A percentile compares a stretch with the other conserved stretches of the same genome.
Evolutionary conservation across 2,329 filamentous ascomycete species (phyloP).

Genomic region (Escovopsis sp.): DNA sequence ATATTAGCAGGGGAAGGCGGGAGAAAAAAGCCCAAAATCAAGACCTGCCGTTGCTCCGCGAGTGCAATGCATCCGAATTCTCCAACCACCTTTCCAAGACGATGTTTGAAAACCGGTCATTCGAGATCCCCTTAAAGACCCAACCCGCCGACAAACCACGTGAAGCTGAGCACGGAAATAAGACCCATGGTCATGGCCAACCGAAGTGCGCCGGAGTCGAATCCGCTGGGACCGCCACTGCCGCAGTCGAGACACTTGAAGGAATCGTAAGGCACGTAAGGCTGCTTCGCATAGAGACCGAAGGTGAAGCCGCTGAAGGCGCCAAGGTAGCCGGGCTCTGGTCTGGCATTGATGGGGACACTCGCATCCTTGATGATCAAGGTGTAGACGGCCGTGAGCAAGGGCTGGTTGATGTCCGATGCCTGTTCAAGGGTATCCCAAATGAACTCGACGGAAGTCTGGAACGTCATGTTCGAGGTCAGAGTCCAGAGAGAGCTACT

Average conservation of each 20-base stretch:
- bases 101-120: too few species aligned
- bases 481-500: conserved; percentile 42
- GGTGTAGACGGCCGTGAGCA: conserved; percentile 42
- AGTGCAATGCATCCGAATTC: too few species aligned
- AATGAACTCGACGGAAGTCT: conserved; percentile 32
- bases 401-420: conserved; percentile 27
- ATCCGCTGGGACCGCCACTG: conserved; percentile 32
- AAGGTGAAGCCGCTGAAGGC: conserved; percentile 35
- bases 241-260: conserved; percentile 46
- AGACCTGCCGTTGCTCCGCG: too few species aligned
- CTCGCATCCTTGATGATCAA: conserved; percentile 47
- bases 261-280: conserved; percentile 34
- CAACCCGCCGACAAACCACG: conserved; percentile 45
- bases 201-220: conserved; percentile 31
- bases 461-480: conserved; percentile 46
- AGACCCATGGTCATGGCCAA: conserved; percentile 38
- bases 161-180: conserved; percentile 44
- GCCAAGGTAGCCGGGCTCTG: conserved; percentile 40
- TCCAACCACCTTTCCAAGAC: too few species aligned
- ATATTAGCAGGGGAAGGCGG: background rate
- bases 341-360: conserved; percentile 29
- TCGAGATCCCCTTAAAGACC: conserved; percentile 13
- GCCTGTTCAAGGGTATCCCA: conserved; percentile 43
- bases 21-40: background rate
- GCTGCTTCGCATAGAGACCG: conserved; percentile 38